phyloP scores from a whole-genome alignment of 1,139 yeast genomes.

The Saccharomyces hybrid region DNA sequence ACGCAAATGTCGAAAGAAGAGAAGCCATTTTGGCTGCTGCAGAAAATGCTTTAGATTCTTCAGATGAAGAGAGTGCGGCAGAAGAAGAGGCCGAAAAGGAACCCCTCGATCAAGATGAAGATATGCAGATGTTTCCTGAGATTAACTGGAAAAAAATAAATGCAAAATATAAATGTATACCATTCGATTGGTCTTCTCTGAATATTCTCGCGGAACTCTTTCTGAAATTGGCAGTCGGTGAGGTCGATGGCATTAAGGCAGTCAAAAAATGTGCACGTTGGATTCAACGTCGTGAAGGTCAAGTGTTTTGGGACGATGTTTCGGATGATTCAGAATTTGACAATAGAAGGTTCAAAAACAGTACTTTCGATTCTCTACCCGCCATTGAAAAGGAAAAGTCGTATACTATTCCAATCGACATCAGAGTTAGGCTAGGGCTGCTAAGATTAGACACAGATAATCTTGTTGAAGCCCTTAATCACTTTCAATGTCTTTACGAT shows the following conservation, averaged over 20 bases:
- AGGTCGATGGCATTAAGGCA: too few relatives aligned
- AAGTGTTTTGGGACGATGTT: constrained; percentile 52
- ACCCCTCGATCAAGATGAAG: not conserved
- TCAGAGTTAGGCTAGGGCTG: constrained; percentile 70
- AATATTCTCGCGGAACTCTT: too few relatives aligned
- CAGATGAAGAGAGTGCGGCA: constrained; percentile 28
- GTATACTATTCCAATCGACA: constrained; percentile 69
- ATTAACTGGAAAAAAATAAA: too few relatives aligned
- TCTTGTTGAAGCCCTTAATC: constrained; percentile 61
- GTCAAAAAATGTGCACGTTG: too few relatives aligned
- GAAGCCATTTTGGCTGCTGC: constrained; percentile 26
- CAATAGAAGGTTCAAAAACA: constrained; percentile 47
- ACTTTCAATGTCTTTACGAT: constrained; percentile 52
- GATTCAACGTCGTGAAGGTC: too few relatives aligned
- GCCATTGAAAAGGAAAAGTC: constrained; percentile 36
- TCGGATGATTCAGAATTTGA: constrained; percentile 78
- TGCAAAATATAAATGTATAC: too few relatives aligned
- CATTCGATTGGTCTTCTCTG: too few relatives aligned
- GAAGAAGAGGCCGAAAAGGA: constrained; percentile 10
- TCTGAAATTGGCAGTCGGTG: too few relatives aligned
- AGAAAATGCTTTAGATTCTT: constrained; percentile 30
- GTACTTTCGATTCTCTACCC: constrained; percentile 35
- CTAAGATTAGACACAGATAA: constrained; percentile 60
- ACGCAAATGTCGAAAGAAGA: constrained; percentile 40
- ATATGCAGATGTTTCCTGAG: too few relatives aligned